Evolutionary conservation across 1,284 basidiomycete species (phyloP).

Genomic region (Ustilago trichophora): DNA sequence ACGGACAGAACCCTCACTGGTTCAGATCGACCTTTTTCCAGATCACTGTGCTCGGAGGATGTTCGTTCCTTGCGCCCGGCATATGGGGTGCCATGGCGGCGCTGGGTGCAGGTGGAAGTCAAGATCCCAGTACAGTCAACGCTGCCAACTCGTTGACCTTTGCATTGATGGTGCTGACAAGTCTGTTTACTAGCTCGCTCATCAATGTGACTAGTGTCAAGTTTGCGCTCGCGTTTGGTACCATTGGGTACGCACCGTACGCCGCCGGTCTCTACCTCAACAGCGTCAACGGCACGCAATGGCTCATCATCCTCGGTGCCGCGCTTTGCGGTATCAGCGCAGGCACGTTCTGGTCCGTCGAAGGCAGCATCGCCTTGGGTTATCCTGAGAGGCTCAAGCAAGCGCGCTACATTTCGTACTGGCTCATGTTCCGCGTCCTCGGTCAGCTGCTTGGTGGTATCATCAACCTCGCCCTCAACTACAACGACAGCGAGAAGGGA

Average conservation of each 20-base stretch:
- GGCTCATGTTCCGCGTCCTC: slow-evolving; percentile 64
- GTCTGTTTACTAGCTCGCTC: slow-evolving; percentile 44
- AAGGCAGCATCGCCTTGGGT: slow-evolving; percentile 50
- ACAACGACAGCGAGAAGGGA: slow-evolving; percentile 55
- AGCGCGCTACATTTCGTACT: slow-evolving; percentile 65
- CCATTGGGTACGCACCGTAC: slow-evolving; percentile 64
- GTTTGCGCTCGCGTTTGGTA: slow-evolving; percentile 62
- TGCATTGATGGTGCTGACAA: slow-evolving; percentile 66
- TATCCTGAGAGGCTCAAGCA: slow-evolving; percentile 64
- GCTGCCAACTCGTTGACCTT: slow-evolving; percentile 67
- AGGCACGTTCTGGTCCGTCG: slow-evolving; percentile 65
- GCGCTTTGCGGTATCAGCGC: slow-evolving; percentile 66
- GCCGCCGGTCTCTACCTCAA: slow-evolving; percentile 65
- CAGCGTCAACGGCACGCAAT: slow-evolving; percentile 52
- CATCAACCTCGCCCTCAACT: slow-evolving; percentile 67
- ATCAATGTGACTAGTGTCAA: slow-evolving; percentile 58
- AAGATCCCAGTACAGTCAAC: slow-evolving; percentile 61
- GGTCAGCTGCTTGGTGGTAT: slow-evolving; percentile 65
- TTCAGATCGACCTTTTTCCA: slow-evolving; percentile 56
- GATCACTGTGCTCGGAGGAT: slow-evolving; percentile 63
- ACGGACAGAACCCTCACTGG: slow-evolving; percentile 34
- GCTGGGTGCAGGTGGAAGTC: slow-evolving; percentile 64
- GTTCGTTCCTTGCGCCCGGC: slow-evolving; percentile 66
- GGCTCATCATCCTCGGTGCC: slow-evolving; percentile 67
- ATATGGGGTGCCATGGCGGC: slow-evolving; percentile 65